Percentiles rank a stretch among this genome's conserved stretches.
These are phyloP conservation scores for Lichtheimia corymbifera DNA, from an alignment of 371 early-diverging fungal genomes.

Conservation along the genomic window DNA sequence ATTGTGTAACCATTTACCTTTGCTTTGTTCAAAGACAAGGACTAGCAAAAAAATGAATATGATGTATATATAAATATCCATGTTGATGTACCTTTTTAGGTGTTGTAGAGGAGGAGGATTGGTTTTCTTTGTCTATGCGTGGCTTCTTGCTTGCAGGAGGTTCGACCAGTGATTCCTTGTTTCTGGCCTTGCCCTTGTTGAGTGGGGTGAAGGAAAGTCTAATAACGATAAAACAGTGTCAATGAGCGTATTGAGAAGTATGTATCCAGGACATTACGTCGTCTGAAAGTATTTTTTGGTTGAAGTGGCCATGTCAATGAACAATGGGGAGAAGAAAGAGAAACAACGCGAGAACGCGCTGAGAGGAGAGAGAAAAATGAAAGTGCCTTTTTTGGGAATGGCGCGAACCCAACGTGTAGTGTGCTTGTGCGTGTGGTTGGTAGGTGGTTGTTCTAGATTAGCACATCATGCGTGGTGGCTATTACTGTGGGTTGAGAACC, in stretches of 20 bases:
- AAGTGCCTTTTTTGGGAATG: no score
- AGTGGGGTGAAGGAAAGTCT: no score
- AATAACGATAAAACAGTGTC: no score
- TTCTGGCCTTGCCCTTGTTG: no score
- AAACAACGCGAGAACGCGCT: conserved; percentile 1
- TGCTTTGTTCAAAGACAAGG: background rate
- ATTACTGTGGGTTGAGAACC: no score
- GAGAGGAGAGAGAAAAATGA: background rate
- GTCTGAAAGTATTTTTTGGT: background rate
- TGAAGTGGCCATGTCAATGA: background rate
- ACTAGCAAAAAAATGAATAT: background rate
- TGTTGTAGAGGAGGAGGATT: background rate
- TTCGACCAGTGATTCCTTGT: background rate
- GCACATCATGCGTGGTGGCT: no score
- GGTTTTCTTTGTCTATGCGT: conserved; percentile 5
- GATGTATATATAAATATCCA: background rate
- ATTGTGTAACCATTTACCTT: background rate
- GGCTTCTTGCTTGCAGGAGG: background rate
- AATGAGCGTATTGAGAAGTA: no score
- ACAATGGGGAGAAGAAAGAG: background rate
- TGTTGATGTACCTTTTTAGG: background rate
- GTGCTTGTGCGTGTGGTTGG: no score
- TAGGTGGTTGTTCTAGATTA: no score
- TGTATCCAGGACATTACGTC: background rate
- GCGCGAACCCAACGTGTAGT: no score